Evolutionary conservation across 2,329 filamentous ascomycete species (phyloP).

Genomic region (Chaetomiaceae sp.): DNA sequence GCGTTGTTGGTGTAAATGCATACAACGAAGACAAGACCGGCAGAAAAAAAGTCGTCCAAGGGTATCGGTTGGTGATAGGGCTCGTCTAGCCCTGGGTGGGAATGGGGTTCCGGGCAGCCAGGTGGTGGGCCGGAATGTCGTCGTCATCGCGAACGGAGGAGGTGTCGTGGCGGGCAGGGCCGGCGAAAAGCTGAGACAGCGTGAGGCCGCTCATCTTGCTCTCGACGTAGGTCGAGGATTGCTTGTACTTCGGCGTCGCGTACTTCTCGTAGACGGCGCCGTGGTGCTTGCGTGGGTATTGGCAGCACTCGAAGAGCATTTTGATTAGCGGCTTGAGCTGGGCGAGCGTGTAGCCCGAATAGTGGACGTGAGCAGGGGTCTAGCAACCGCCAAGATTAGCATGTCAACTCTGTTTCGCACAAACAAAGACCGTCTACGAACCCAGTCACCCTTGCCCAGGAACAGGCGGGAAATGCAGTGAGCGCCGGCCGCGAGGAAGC

Average conservation of each 20-base stretch:
- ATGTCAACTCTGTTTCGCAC: not conserved
- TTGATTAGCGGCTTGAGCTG: slow-evolving; percentile 75
- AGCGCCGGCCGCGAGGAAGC: slow-evolving; percentile 84
- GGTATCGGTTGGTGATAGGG: not conserved
- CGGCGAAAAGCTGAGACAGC: slow-evolving; percentile 36
- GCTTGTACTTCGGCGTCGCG: slow-evolving; percentile 79
- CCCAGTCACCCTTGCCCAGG: slow-evolving; percentile 89
- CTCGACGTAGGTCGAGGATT: slow-evolving; percentile 75
- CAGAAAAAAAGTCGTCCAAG: not conserved
- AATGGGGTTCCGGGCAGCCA: not conserved
- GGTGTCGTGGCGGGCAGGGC: not conserved
- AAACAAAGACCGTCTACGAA: slow-evolving; percentile 43
- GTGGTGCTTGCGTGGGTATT: slow-evolving; percentile 76
- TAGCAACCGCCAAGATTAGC: slow-evolving; percentile 41
- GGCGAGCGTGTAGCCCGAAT: slow-evolving; percentile 84
- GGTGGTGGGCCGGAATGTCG: slow-evolving; percentile 1
- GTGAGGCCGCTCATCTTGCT: slow-evolving; percentile 62
- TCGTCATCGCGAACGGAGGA: slow-evolving; percentile 6
- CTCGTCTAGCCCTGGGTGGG: slow-evolving; percentile 2
- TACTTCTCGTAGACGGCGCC: slow-evolving; percentile 89
- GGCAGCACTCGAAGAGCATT: slow-evolving; percentile 83
- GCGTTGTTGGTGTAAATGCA: not conserved
- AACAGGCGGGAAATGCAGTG: slow-evolving; percentile 89
- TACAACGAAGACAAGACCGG: slow-evolving; percentile 11
- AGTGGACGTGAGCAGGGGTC: slow-evolving; percentile 81